Evolutionary conservation across 164 flowering plant genomes (phyloP).

Genomic region (Berberis thunbergii): DNA sequence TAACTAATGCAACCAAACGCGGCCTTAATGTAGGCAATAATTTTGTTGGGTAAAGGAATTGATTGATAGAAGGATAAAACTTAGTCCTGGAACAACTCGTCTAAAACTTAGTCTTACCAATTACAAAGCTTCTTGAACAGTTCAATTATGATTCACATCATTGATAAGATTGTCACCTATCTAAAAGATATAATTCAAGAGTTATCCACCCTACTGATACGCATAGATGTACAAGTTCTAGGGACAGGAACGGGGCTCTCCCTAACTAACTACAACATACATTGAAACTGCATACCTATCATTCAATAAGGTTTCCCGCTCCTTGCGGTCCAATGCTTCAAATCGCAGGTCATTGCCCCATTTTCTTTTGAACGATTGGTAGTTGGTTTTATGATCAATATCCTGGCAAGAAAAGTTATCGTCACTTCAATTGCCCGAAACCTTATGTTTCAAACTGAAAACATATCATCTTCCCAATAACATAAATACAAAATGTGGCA

Average conservation of each 20-base stretch:
- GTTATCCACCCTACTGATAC: background rate
- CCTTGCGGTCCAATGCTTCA: constrained; percentile 85
- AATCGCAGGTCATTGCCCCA: constrained; percentile 91
- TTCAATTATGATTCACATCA: too few relatives aligned
- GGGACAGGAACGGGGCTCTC: background rate
- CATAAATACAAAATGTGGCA: background rate
- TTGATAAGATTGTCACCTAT: too few relatives aligned
- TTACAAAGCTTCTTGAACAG: too few relatives aligned
- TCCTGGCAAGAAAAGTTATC: constrained; percentile 42
- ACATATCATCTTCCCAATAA: background rate
- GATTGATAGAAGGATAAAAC: too few relatives aligned
- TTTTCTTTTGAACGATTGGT: constrained; percentile 63
- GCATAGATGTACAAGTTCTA: background rate
- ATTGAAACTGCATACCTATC: constrained; percentile 51
- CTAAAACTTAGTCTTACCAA: too few relatives aligned
- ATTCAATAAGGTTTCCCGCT: constrained; percentile 65
- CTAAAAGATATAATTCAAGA: background rate
- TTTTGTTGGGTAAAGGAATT: too few relatives aligned
- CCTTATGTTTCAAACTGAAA: background rate
- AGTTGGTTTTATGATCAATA: constrained; percentile 66
- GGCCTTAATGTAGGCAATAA: too few relatives aligned
- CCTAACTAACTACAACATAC: too few relatives aligned
- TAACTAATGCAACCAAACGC: too few relatives aligned
- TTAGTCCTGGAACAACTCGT: too few relatives aligned
- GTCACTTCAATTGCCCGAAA: constrained; percentile 1